A percentile compares a stretch with the other conserved stretches of the same genome.
These are phyloP conservation scores for Cladosporium sp. DNA, from an alignment of 2,329 filamentous ascomycete species.

Conservation along the genomic window DNA sequence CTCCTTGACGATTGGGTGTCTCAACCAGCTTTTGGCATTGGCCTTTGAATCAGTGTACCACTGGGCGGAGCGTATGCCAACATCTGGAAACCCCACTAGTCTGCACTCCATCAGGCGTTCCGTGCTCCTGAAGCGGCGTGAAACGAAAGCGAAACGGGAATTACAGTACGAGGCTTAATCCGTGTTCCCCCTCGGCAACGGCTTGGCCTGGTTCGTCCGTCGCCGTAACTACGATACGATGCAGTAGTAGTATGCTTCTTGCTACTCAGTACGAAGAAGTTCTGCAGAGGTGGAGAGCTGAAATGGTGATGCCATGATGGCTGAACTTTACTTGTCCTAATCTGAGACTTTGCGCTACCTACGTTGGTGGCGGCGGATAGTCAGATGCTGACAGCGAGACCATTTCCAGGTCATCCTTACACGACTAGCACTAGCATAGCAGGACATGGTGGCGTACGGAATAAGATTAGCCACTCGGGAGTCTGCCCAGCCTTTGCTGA, in stretches of 20 bases:
- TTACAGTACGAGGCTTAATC: constrained; percentile 1
- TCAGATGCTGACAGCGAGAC: constrained; percentile 7
- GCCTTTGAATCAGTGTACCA: too few species aligned
- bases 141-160: background rate
- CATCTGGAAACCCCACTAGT: background rate
- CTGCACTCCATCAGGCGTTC: background rate
- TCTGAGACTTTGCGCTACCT: background rate
- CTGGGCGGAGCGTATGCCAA: too few species aligned
- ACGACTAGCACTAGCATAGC: background rate
- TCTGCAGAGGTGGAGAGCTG: background rate
- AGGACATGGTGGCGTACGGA: background rate
- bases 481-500: background rate
- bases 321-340: background rate
- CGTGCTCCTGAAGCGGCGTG: background rate
- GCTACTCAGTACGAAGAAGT: background rate
- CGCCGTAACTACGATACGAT: background rate
- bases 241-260: background rate
- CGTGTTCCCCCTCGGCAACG: background rate
- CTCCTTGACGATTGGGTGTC: too few species aligned
- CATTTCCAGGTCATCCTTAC: background rate
- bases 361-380: background rate
- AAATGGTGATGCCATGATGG: constrained; percentile 1
- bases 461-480: background rate
- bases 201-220: background rate
- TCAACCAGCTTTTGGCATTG: too few species aligned